phyloP scores from a whole-genome alignment of 2,329 filamentous ascomycete genomes.

The Cyphellophora attinorum region DNA sequence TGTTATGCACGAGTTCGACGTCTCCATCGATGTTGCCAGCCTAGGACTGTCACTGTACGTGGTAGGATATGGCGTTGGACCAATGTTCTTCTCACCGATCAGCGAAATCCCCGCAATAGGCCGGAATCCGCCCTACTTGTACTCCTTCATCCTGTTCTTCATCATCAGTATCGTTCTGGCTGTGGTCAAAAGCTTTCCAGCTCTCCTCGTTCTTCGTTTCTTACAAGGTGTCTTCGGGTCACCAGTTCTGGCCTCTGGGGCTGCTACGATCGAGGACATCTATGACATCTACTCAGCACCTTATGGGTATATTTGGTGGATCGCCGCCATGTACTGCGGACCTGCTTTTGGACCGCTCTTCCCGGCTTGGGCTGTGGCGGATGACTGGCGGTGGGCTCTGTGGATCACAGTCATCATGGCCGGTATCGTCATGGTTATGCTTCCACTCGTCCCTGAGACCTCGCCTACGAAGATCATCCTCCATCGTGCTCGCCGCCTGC shows the following conservation, averaged over 20 bases:
- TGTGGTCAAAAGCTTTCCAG: constrained; percentile 52
- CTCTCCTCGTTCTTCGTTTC: constrained; percentile 55
- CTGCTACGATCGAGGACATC: constrained; percentile 35
- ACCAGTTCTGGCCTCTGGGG: constrained; percentile 52
- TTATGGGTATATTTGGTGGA: constrained; percentile 52
- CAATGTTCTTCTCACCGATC: constrained; percentile 54
- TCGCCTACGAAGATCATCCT: constrained; percentile 50
- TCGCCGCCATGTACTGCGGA: constrained; percentile 28
- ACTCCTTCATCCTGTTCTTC: constrained; percentile 59
- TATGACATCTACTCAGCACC: constrained; percentile 47
- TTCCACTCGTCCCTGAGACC: constrained; percentile 57
- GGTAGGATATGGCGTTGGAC: constrained; percentile 42
- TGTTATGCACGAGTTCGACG: constrained; percentile 19
- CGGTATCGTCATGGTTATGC: constrained; percentile 47
- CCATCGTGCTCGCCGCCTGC: constrained; percentile 49
- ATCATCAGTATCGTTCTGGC: constrained; percentile 57
- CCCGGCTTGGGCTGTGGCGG: constrained; percentile 49
- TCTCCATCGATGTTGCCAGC: constrained; percentile 20
- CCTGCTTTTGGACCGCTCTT: constrained; percentile 34
- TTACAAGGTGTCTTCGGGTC: constrained; percentile 58
- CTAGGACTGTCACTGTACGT: constrained; percentile 26
- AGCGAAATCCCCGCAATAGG: constrained; percentile 59
- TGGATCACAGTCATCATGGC: constrained; percentile 54
- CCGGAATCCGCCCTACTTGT: constrained; percentile 57
- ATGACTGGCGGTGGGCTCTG: constrained; percentile 49